Conservation (phyloP, 768 basidiomycete species). For the Steccherinum ochraceum region DNA sequence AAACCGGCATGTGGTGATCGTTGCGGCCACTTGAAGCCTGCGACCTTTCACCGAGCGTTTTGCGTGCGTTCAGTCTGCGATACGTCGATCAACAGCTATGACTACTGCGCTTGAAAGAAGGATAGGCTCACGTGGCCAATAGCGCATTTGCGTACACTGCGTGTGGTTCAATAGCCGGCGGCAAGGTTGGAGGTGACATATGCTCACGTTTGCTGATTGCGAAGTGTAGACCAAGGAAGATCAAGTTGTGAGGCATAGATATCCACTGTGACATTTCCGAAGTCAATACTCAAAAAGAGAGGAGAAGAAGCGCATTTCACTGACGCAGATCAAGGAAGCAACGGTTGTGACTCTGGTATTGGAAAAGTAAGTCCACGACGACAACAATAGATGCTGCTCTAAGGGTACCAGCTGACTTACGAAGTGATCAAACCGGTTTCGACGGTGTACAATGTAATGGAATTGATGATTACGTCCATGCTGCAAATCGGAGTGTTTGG, state of each 20-base stretch:
- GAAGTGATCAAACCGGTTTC: conserved; percentile 14
- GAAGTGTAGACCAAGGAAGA: conserved; percentile 15
- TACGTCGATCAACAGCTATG: background rate
- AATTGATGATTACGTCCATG: conserved; percentile 14
- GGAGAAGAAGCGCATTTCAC: background rate
- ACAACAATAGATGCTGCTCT: too few relatives aligned
- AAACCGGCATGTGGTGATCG: conserved; percentile 9
- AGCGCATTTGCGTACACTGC: conserved; percentile 16
- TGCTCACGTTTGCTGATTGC: conserved; percentile 9
- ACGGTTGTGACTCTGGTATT: conserved; percentile 5
- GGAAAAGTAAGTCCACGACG: too few relatives aligned
- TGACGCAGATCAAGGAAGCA: conserved; percentile 14
- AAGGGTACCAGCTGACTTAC: conserved; percentile 6
- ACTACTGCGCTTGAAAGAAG: background rate
- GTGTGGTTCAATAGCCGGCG: background rate
- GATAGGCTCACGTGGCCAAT: conserved; percentile 11
- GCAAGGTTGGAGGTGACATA: background rate
- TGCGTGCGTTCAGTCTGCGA: conserved; percentile 9
- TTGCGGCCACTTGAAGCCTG: conserved; percentile 1
- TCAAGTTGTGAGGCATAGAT: conserved; percentile 12
- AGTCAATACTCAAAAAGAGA: too few relatives aligned
- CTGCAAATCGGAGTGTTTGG: conserved; percentile 4
- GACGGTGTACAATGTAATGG: conserved; percentile 13
- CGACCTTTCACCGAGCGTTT: conserved; percentile 5
- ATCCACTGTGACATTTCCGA: conserved; percentile 9